These are phyloP conservation scores for Cladosporium sphaerospermum DNA, from an alignment of 2,329 filamentous ascomycete genomes.

Conservation along the genomic window DNA sequence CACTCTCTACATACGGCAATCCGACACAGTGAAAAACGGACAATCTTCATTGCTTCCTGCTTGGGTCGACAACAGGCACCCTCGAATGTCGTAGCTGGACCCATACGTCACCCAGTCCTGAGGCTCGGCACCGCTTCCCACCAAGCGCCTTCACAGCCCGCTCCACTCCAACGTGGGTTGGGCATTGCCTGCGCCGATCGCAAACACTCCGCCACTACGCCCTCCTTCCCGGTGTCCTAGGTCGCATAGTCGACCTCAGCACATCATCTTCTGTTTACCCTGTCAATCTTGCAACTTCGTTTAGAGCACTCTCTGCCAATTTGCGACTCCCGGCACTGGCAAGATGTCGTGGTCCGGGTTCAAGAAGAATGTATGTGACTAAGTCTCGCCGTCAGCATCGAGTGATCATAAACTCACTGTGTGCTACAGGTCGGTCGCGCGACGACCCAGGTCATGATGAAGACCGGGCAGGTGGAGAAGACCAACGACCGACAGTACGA, in stretches of 20 bases:
- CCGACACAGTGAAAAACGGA: too few species aligned
- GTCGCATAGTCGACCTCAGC: constrained; percentile 1
- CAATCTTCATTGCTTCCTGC: too few species aligned
- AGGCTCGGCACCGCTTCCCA: too few species aligned
- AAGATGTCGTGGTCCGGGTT: constrained; percentile 56
- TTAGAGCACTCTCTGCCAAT: not conserved
- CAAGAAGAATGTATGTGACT: constrained; percentile 30
- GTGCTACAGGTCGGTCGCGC: constrained; percentile 87
- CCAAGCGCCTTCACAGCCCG: too few species aligned
- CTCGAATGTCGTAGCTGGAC: too few species aligned
- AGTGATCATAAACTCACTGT: constrained; percentile 61
- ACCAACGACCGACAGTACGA: constrained; percentile 98
- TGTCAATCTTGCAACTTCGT: not conserved
- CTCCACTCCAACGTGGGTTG: too few species aligned
- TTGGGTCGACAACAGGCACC: too few species aligned
- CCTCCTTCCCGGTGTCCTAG: not conserved
- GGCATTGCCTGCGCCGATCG: not conserved
- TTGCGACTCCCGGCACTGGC: constrained; percentile 21
- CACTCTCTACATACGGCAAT: too few species aligned
- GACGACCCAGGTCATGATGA: constrained; percentile 99
- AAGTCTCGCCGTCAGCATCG: constrained; percentile 25
- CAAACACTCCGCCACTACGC: not conserved
- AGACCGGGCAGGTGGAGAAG: constrained; percentile 96
- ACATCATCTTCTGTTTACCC: not conserved
- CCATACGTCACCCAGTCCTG: too few species aligned